Evolutionary conservation across 805 yeast genomes (phyloP), one percentile per base, ranked within the genome.

Genomic region (Priceomyces fermenticarens): DNA sequence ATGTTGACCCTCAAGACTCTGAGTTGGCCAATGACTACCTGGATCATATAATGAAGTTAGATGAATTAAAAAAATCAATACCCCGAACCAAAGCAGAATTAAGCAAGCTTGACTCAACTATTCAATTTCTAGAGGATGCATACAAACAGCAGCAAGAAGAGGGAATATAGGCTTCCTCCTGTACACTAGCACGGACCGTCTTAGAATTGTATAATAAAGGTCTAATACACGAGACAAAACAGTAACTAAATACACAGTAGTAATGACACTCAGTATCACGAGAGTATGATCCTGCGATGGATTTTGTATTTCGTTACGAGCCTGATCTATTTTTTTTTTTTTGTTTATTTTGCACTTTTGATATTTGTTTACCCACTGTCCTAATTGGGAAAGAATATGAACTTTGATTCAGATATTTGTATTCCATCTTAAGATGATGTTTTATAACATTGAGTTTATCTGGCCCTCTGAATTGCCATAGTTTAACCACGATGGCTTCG

Each of bases 51-150:
- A 38, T 45, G 7, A 53, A 55, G 39, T 49, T 75, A 28, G 52
- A 53, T 25, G 61, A 55, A n/a, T 46, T 72, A 40, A 70, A 69
- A 45, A 52, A 45, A 12, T 45, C 50, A 2, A 49, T 73, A 3
- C 77, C 78, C 3, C 57, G 53, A 38, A 58, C 61, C 30, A 55
- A 56, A 30, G 62, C 65, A 4, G 63, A 63, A 30, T 49, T 73
- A 15, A 64, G 63, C 39, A 58, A 61, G 39, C 46, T 68, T 40
- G 54, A 57, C 25, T 65, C 63, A 30, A 58, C 67, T 2, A 48
- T 60, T 11, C 43, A 42, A 31, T 59, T 65, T 41, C 48, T 66
- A 37, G 63, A 63, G 39, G 40, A 46, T 3, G 50, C 48, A 10
- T 52, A 49, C 40, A 35, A 45, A 13, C 51, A 33, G 16, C 54